phyloP scores from a whole-genome alignment of 2,329 filamentous ascomycete genomes.

The Elsinoe batatas region DNA sequence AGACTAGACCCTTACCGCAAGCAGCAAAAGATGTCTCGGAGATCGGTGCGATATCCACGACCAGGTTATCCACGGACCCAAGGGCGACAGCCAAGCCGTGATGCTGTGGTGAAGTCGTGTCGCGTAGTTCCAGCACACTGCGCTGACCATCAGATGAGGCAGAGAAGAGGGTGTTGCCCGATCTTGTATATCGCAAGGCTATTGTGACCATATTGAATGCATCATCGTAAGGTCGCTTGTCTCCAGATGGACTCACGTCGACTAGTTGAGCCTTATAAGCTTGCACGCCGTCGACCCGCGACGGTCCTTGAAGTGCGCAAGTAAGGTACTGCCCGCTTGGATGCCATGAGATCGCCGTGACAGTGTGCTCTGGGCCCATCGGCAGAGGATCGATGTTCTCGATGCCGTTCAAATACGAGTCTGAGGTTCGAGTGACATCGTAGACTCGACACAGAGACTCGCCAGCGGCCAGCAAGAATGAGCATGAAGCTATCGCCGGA shows the following conservation, averaged over 20 bases:
- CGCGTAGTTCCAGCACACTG: constrained; percentile 26
- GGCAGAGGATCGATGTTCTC: constrained; percentile 21
- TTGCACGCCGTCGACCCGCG: constrained; percentile 16
- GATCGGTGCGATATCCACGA: constrained; percentile 37
- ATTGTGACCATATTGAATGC: constrained; percentile 20
- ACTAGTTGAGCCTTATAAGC: constrained; percentile 21
- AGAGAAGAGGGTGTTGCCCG: constrained; percentile 24
- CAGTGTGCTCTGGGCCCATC: constrained; percentile 20
- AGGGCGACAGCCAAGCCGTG: neutral
- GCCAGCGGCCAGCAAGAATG: constrained; percentile 25
- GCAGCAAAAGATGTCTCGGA: constrained; percentile 35
- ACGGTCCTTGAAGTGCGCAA: constrained; percentile 22
- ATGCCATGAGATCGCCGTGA: constrained; percentile 28
- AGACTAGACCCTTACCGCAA: constrained; percentile 30
- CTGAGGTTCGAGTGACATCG: constrained; percentile 8
- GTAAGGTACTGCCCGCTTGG: constrained; percentile 24
- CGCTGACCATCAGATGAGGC: constrained; percentile 23
- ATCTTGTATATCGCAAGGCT: constrained; percentile 24
- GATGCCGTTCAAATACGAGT: constrained; percentile 4
- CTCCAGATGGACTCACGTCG: constrained; percentile 14
- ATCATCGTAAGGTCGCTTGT: constrained; percentile 14
- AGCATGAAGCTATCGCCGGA: constrained; percentile 18
- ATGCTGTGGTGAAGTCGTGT: constrained; percentile 1
- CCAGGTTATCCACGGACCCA: constrained; percentile 27
- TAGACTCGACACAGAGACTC: constrained; percentile 27